Evolutionary conservation across 2,329 filamentous ascomycete species (phyloP).

Genomic region (Pyrenochaeta sp.): DNA sequence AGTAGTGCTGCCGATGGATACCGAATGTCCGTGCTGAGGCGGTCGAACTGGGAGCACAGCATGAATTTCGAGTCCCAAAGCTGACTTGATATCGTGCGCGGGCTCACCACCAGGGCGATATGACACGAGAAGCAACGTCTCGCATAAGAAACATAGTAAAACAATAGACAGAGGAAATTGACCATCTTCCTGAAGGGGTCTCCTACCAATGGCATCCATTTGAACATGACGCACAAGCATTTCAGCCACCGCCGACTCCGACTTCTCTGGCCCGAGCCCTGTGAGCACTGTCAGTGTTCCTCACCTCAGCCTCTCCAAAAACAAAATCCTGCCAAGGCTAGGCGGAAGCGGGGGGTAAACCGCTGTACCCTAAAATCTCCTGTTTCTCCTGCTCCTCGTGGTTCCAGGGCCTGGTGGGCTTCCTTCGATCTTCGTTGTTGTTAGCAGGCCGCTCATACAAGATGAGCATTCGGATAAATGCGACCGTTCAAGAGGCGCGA

Average conservation of each 20-base stretch:
- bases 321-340: constrained; percentile 49
- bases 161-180: constrained; percentile 40
- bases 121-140: constrained; percentile 43
- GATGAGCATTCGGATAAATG: constrained; percentile 51
- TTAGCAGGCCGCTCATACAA: constrained; percentile 28
- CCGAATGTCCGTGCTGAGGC: constrained; percentile 42
- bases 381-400: constrained; percentile 43
- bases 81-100: constrained; percentile 31
- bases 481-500: constrained; percentile 47
- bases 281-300: constrained; percentile 47
- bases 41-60: constrained; percentile 40
- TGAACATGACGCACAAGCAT: constrained; percentile 49
- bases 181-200: constrained; percentile 29
- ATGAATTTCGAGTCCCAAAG: constrained; percentile 37
- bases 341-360: constrained; percentile 47
- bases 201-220: constrained; percentile 43
- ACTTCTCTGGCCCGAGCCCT: constrained; percentile 49
- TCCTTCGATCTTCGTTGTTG: constrained; percentile 31
- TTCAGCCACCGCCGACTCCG: constrained; percentile 51
- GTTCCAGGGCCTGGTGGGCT: constrained; percentile 39
- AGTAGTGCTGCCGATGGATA: constrained; percentile 33
- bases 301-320: constrained; percentile 50
- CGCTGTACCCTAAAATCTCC: constrained; percentile 49
- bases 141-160: constrained; percentile 38
- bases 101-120: constrained; percentile 39